Conservation (phyloP, 2,329 filamentous ascomycete species). For the Beauveria brongniartii region DNA sequence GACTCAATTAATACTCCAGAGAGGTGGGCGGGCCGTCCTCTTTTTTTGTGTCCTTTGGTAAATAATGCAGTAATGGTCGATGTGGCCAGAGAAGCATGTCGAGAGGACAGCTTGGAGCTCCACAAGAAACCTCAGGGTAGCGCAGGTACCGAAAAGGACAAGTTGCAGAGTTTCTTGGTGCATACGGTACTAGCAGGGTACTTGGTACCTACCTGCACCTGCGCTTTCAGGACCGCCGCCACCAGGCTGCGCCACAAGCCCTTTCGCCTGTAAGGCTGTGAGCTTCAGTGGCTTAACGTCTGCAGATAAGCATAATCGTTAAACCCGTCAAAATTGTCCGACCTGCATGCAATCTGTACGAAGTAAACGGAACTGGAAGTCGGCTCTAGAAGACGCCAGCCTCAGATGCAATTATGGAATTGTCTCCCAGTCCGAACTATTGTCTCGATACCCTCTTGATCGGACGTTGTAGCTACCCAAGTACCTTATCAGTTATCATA, state of each 20-base stretch:
- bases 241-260: not conserved
- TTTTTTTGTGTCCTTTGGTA: not conserved
- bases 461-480: too few relatives aligned
- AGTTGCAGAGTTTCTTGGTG: constrained; percentile 19
- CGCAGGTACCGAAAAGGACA: constrained; percentile 26
- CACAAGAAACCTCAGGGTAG: not conserved
- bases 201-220: not conserved
- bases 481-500: too few relatives aligned
- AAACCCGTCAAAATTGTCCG: too few relatives aligned
- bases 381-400: too few relatives aligned
- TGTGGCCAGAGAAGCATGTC: constrained; percentile 10
- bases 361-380: too few relatives aligned
- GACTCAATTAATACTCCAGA: not conserved
- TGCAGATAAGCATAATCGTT: too few relatives aligned
- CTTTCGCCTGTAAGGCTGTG: not conserved
- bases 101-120: not conserved
- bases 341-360: too few relatives aligned
- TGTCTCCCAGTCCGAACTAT: too few relatives aligned
- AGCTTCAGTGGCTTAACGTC: not conserved
- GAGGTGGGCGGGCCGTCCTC: constrained; percentile 1
- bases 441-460: too few relatives aligned
- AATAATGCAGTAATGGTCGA: not conserved
- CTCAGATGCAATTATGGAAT: too few relatives aligned
- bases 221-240: not conserved
- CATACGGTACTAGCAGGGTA: not conserved